Evolutionary conservation across 768 basidiomycete genomes (phyloP).

Genomic region (Suillus decipiens): DNA sequence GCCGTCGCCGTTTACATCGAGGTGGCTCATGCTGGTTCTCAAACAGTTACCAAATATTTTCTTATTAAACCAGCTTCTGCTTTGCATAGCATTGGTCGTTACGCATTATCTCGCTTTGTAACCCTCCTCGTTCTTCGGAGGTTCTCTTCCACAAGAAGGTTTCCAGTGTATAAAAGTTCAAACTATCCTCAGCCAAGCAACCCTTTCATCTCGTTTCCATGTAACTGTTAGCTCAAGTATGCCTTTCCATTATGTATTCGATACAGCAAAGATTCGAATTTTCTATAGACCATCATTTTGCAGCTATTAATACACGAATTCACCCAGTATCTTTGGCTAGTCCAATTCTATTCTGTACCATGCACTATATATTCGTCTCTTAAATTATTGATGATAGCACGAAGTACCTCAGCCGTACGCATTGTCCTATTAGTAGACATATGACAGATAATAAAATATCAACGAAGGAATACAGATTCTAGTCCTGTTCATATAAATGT

Average conservation of each 20-base stretch:
- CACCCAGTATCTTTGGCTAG: neutral
- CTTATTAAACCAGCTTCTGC: neutral
- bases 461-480: neutral
- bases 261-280: neutral
- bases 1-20: neutral
- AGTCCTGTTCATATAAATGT: neutral
- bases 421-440: slow-evolving; percentile 4
- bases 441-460: neutral
- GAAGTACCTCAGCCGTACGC: neutral
- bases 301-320: neutral
- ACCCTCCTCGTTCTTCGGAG: neutral
- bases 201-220: neutral
- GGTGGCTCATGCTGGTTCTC: neutral
- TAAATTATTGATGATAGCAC: neutral
- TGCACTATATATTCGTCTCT: neutral
- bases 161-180: neutral
- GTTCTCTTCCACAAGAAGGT: no score
- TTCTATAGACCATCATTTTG: neutral
- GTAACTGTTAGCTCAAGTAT: neutral
- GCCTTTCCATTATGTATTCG: neutral
- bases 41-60: neutral
- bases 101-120: neutral
- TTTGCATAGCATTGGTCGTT: neutral
- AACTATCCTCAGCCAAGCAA: neutral
- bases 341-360: neutral